phyloP scores from a whole-genome alignment of 2,329 filamentous ascomycete genomes.

The Passalora sequoiae region DNA sequence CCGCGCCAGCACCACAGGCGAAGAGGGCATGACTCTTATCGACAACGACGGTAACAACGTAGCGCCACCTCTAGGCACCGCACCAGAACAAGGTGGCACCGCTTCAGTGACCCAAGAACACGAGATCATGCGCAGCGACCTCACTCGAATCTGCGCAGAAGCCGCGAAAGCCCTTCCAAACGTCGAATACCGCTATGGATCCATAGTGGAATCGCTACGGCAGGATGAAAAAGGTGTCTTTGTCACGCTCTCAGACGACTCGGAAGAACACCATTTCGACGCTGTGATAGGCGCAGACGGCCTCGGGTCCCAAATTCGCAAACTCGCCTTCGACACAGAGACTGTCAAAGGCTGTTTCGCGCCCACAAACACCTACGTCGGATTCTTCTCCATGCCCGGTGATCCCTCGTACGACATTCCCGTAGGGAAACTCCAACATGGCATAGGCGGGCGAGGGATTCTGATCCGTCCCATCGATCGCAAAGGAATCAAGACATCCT shows the following conservation, averaged over 20 bases:
- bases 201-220: constrained; percentile 10
- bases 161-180: constrained; percentile 15
- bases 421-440: constrained; percentile 15
- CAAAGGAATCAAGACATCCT: constrained; percentile 8
- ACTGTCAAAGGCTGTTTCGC: not conserved
- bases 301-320: constrained; percentile 10
- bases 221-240: constrained; percentile 13
- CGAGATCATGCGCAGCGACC: constrained; percentile 45
- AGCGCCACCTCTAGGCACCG: constrained; percentile 10
- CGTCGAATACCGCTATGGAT: constrained; percentile 18
- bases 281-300: constrained; percentile 19
- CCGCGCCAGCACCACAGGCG: constrained; percentile 24
- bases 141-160: constrained; percentile 42
- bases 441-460: constrained; percentile 15
- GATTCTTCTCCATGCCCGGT: constrained; percentile 28
- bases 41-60: constrained; percentile 24
- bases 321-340: constrained; percentile 11
- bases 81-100: constrained; percentile 11
- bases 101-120: constrained; percentile 22
- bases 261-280: constrained; percentile 10
- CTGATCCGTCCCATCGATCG: constrained; percentile 20
- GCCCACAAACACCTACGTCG: constrained; percentile 4
- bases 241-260: constrained; percentile 10
- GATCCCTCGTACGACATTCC: constrained; percentile 14
- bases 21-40: constrained; percentile 26